phyloP scores from a whole-genome alignment of 2,329 filamentous ascomycete species.

The Epichloe gansuensis region DNA sequence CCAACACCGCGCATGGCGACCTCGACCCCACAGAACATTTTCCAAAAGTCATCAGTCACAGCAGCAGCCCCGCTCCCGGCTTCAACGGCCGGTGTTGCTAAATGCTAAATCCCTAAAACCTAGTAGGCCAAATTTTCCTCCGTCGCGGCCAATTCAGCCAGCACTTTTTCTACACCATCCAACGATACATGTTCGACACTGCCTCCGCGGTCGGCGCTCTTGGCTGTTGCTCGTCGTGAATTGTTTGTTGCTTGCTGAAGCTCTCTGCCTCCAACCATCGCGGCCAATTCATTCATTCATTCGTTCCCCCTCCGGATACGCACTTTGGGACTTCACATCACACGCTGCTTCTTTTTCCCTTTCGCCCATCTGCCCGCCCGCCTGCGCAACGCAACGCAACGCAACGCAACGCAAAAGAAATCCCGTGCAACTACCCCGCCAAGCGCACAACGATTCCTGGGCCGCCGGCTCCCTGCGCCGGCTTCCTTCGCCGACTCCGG shows the following conservation, averaged over 20 bases:
- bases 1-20: background rate
- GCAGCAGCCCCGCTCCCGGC: background rate
- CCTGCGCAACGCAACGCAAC: background rate
- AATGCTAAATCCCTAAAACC: background rate
- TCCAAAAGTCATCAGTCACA: background rate
- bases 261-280: background rate
- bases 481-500: slow-evolving; percentile 6
- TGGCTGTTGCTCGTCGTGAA: background rate
- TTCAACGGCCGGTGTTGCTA: background rate
- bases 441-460: background rate
- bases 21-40: background rate
- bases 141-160: background rate
- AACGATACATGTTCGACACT: background rate
- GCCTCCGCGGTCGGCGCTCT: slow-evolving; percentile 6
- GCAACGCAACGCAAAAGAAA: background rate
- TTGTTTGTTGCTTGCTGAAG: background rate
- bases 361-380: background rate
- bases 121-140: slow-evolving; percentile 3
- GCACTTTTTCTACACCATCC: slow-evolving; percentile 1
- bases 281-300: background rate
- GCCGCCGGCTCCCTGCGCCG: background rate
- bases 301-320: background rate
- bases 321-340: background rate
- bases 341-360: background rate
- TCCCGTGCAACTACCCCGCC: slow-evolving; percentile 5